Evolutionary conservation across 805 yeast species (phyloP).

Genomic region (Zygosaccharomyces rouxii): DNA sequence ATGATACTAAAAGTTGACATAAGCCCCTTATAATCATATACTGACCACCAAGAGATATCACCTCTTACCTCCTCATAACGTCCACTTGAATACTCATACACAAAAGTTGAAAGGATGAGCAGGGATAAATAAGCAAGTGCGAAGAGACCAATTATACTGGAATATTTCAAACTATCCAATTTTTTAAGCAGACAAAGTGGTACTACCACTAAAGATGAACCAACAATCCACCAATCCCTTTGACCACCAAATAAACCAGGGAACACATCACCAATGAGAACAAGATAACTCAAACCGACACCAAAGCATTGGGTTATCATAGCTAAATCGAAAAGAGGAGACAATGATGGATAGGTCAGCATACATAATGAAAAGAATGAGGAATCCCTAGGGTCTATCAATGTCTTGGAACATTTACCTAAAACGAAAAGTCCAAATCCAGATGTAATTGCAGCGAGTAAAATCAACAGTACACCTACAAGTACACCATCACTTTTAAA

Average conservation of each 20-base stretch:
- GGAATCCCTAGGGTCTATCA: constrained; percentile 53
- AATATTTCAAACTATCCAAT: constrained; percentile 64
- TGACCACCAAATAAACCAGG: constrained; percentile 54
- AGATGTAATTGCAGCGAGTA: constrained; percentile 61
- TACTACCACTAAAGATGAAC: constrained; percentile 48
- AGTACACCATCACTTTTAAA: constrained; percentile 61
- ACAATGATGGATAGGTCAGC: constrained; percentile 65
- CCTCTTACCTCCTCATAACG: constrained; percentile 44
- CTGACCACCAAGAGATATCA: constrained; percentile 38
- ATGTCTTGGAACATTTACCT: constrained; percentile 51
- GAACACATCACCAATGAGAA: constrained; percentile 72
- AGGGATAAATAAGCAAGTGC: constrained; percentile 56
- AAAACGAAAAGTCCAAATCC: constrained; percentile 65
- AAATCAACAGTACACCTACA: constrained; percentile 50
- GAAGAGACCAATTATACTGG: constrained; percentile 63
- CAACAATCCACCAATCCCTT: constrained; percentile 41
- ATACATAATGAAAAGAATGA: constrained; percentile 69
- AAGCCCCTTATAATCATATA: constrained; percentile 42
- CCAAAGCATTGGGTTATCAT: constrained; percentile 79
- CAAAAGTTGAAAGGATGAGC: constrained; percentile 44
- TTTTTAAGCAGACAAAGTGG: constrained; percentile 61
- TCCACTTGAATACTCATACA: constrained; percentile 33
- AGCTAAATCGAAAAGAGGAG: constrained; percentile 68
- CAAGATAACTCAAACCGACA: constrained; percentile 65
- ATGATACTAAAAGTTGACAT: constrained; percentile 68